phyloP scores from a whole-genome alignment of 495 filamentous ascomycete species.

The Aspergillus coremiiformis region DNA sequence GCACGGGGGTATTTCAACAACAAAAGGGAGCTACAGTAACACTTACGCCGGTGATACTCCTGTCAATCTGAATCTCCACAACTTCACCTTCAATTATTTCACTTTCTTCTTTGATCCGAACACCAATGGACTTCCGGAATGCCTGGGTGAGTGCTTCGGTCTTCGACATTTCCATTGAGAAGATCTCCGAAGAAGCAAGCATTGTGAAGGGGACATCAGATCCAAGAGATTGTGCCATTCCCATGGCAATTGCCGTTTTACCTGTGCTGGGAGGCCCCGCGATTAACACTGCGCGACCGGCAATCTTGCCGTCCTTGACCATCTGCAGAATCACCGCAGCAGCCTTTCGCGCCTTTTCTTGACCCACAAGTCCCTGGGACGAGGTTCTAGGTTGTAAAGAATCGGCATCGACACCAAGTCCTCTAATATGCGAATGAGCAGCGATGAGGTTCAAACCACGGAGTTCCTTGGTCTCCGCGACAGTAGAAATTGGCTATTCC shows the following conservation, averaged over 20 bases:
- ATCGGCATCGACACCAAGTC: constrained; percentile 87
- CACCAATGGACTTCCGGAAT: constrained; percentile 93
- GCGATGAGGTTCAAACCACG: constrained; percentile 93
- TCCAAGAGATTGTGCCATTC: constrained; percentile 93
- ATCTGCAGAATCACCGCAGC: constrained; percentile 94
- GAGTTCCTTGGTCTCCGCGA: constrained; percentile 90
- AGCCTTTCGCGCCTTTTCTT: constrained; percentile 92
- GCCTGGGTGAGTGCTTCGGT: constrained; percentile 96
- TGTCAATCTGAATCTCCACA: constrained; percentile 97
- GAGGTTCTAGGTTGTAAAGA: constrained; percentile 75
- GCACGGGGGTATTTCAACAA: constrained; percentile 2
- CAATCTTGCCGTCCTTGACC: constrained; percentile 98
- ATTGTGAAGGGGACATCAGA: constrained; percentile 93
- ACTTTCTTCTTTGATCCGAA: constrained; percentile 94
- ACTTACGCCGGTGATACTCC: constrained; percentile 82
- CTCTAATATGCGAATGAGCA: constrained; percentile 95
- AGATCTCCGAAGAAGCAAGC: constrained; percentile 91
- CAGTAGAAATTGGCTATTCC: constrained; percentile 74
- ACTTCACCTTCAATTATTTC: constrained; percentile 99
- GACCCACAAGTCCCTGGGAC: constrained; percentile 96
- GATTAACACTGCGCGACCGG: constrained; percentile 88
- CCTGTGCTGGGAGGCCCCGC: constrained; percentile 96
- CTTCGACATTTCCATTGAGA: constrained; percentile 98
- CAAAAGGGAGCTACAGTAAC: background rate
- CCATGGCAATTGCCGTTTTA: constrained; percentile 98